Percentiles rank a stretch among this genome's conserved stretches.
Conservation (phyloP, 2,329 filamentous ascomycete species). For the Catunica adiposa region DNA sequence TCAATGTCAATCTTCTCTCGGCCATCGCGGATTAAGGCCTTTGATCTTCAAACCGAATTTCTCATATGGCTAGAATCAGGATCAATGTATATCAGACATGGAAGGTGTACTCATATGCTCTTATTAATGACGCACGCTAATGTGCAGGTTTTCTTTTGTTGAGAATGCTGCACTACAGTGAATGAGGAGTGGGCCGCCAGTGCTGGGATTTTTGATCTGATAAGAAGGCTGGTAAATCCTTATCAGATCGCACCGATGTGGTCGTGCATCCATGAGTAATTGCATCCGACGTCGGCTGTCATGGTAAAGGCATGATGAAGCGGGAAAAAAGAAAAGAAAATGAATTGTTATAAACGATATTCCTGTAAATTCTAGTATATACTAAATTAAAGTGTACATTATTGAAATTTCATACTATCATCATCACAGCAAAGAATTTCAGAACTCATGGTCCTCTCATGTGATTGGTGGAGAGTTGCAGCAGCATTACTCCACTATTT, state of each 20-base stretch:
- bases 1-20: background rate
- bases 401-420: too few species aligned
- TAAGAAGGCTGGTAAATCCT: constrained; percentile 1
- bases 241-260: constrained; percentile 3
- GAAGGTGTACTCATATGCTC: background rate
- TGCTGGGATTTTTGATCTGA: background rate
- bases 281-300: constrained; percentile 1
- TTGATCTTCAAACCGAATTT: background rate
- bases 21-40: background rate
- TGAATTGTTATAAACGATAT: too few species aligned
- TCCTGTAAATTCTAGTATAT: too few species aligned
- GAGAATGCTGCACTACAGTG: background rate
- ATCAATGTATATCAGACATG: background rate
- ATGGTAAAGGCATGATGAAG: background rate
- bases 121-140: background rate
- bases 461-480: background rate
- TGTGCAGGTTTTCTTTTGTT: background rate
- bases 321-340: background rate
- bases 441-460: too few species aligned
- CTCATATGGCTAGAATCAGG: background rate
- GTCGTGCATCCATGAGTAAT: background rate
- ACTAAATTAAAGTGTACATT: too few species aligned
- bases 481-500: background rate
- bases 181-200: background rate
- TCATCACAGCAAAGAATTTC: too few species aligned